Evolutionary conservation across 1,139 yeast species (phyloP), one percentile per base, ranked within the genome.

Genomic region (Debaryomyces subglobosus): DNA sequence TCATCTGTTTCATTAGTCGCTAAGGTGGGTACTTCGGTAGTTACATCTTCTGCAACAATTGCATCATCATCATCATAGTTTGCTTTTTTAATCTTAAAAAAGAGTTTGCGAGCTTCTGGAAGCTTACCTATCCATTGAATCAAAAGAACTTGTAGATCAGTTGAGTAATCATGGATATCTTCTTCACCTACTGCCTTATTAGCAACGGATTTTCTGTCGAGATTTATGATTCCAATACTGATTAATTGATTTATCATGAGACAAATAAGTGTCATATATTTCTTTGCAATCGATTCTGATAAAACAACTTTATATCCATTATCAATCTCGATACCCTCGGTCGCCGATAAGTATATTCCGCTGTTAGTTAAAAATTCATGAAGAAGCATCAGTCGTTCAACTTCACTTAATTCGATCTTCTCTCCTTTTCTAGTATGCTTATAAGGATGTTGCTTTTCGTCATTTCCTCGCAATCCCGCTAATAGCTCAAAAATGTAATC

Each of bases 341-440:
- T 61, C 0, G 78, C 71, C 0, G 84, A 71, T 16, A 85, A 63
- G 52, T 72, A 79, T 12, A 77, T 72, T 8, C 79, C 70, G 23
- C 85, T 77, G 51, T 79, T 83, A 13, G 81, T 74, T 49, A 86
- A 72, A 56, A 86, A 84, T 60, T 84, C 89, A 62, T 85, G 90
- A 36, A 86, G 63, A n/a, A 86, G 59, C 88, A 85, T 83, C 58
- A 80, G 79, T 51, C 68, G 73, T 55, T 86, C 92, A 42, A 83
- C 72, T 7, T 77, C 81, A 30, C 85, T 79, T 13, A 85, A 62
- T 7, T 65, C 67, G 8, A 85, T 55, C 3, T 55, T 50, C 3
- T 68, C 53, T 0, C 90, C 92, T 50, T 71, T 68, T 57, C 91
- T 71, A 6, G 87, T 78, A 58, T 84, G 82, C 12, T 58, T 54